These are phyloP conservation scores for Salix viminalis DNA, from an alignment of 345 rosid species.

Conservation along the genomic window DNA sequence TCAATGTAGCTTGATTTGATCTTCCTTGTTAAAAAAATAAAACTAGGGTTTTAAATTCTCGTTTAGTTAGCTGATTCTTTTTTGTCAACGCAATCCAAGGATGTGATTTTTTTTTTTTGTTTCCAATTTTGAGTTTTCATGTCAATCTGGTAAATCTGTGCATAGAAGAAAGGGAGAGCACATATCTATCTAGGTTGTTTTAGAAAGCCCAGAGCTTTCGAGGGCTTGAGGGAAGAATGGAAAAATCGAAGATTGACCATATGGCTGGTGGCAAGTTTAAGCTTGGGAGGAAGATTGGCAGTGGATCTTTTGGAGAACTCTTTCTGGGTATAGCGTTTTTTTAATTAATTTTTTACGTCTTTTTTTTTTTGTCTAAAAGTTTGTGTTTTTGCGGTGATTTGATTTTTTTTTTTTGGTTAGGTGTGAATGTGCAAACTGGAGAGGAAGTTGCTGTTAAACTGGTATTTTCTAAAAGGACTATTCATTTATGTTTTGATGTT, in stretches of 20 bases:
- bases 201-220: not conserved
- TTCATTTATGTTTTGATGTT: not conserved
- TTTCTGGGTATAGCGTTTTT: conserved; percentile 54
- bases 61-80: not conserved
- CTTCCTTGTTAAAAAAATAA: not conserved
- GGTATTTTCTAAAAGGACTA: conserved; percentile 33
- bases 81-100: not conserved
- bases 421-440: conserved; percentile 73
- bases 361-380: not conserved
- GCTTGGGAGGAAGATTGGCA: conserved; percentile 95
- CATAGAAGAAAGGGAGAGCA: not conserved
- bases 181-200: not conserved
- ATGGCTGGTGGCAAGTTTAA: conserved; percentile 78
- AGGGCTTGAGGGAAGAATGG: conserved; percentile 5
- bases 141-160: conserved; percentile 28
- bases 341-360: not conserved
- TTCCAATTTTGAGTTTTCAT: not conserved
- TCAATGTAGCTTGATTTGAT: conserved; percentile 31
- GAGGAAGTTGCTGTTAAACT: conserved; percentile 84
- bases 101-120: not conserved
- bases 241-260: conserved; percentile 49
- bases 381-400: conserved; percentile 13
- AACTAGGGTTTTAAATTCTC: not conserved
- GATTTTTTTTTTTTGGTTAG: conserved; percentile 24
- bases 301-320: conserved; percentile 93